Evolutionary conservation across 2,329 filamentous ascomycete genomes (phyloP).

Genomic region (Orbilia quercus): DNA sequence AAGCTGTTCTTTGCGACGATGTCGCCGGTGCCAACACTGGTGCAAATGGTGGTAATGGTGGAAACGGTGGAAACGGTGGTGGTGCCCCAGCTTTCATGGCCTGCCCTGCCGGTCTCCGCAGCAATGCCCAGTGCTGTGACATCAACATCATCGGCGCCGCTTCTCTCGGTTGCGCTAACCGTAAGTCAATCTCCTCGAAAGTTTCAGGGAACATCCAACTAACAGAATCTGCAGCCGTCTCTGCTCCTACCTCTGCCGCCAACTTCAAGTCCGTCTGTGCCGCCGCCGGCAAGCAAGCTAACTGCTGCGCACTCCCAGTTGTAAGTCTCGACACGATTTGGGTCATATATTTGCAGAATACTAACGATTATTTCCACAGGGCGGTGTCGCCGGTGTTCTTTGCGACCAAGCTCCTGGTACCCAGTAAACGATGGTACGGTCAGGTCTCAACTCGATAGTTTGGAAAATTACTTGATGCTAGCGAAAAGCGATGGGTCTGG

Average conservation of each 20-base stretch:
- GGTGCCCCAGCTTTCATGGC: slow-evolving; percentile 56
- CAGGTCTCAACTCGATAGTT: too few relatives aligned
- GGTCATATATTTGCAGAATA: too few relatives aligned
- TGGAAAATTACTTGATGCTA: too few relatives aligned
- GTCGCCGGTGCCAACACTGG: not conserved
- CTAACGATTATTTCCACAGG: not conserved
- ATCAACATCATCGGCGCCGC: slow-evolving; percentile 72
- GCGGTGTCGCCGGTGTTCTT: not conserved
- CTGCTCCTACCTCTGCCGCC: not conserved
- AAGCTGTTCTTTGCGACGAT: not conserved
- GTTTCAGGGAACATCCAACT: not conserved
- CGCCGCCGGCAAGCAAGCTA: not conserved
- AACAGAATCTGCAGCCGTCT: not conserved
- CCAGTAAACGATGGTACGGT: too few relatives aligned
- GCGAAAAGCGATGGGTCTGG: too few relatives aligned
- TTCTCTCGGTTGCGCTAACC: slow-evolving; percentile 70
- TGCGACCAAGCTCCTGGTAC: not conserved
- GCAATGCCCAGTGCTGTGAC: slow-evolving; percentile 70
- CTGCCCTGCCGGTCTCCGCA: slow-evolving; percentile 65
- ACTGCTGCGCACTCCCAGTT: not conserved
- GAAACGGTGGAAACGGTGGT: not conserved
- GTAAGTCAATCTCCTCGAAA: slow-evolving; percentile 63
- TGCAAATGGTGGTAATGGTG: not conserved
- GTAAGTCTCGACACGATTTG: not conserved
- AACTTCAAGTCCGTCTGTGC: not conserved